Base-by-base conservation (phyloP, 441 rosid species). In the Raphanus hybrid region DNA sequence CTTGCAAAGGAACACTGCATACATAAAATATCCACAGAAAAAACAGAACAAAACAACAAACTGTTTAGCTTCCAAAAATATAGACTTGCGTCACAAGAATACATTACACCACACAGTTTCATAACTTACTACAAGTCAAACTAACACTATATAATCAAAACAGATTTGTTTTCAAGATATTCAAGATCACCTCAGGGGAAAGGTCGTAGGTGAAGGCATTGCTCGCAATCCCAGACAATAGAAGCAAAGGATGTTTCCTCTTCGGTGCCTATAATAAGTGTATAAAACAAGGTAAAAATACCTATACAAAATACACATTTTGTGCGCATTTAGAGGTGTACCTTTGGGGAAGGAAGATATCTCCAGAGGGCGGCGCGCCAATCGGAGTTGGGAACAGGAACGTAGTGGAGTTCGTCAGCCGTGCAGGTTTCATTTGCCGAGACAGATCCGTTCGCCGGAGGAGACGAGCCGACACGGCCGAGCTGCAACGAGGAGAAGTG, bases 321-420 rank as follows among this genome's bases (percentile, higher is more conserved):
- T 32, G 26, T 26, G 9, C 23, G 45, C 14, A 57, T 20, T 3
- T 57, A 20, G 4, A 1, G 0, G 15, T 80, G 15, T 80, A 84
- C 87, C 83, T 72, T 78, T 8, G 88, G 74, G 14, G 89, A 82
- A 63, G 91, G 94, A 32, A 80, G 84, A 80, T 90, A 90, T 52
- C 94, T 86, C 94, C 94, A 90, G 79, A 90, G 89, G 66, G 94
- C 89, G 41, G 82, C 82, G 32, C 84, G 84, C 94, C 94, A 89
- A 39, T 80, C 89, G 9, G 90, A 83, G 35, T 84, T 78, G n/a
- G 84, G 80, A 69, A 90, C 85, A 41, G 86, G 48, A 10, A 85
- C 89, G 73, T 84, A 85, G 86, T 89, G 80, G 80, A 89, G 75
- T 64, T 75, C 70, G 67, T 54, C 65, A 83, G 88, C 81, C 70